Evolutionary conservation across 2,329 filamentous ascomycete genomes (phyloP).

Genomic region (Helminthosporium solani): DNA sequence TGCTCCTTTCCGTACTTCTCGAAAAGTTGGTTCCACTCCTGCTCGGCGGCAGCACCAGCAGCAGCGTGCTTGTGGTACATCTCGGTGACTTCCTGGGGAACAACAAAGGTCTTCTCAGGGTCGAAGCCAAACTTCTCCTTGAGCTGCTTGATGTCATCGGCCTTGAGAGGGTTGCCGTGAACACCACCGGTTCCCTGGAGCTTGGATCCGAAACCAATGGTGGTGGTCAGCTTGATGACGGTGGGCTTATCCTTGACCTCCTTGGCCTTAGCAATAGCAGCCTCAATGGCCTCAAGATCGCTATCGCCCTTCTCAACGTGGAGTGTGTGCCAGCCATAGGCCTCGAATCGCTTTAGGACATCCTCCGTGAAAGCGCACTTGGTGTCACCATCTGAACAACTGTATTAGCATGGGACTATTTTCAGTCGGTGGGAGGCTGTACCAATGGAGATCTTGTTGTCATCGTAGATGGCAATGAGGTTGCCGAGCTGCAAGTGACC

Average conservation of each 20-base stretch:
- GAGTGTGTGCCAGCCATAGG: constrained; percentile 94
- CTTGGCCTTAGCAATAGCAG: constrained; percentile 81
- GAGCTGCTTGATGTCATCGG: constrained; percentile 87
- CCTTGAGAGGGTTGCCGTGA: constrained; percentile 94
- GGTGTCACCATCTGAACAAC: constrained; percentile 77
- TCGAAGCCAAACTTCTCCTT: constrained; percentile 97
- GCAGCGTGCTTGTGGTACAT: constrained; percentile 80
- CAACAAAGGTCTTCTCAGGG: constrained; percentile 87
- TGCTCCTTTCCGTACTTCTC: constrained; percentile 79
- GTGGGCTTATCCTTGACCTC: constrained; percentile 93
- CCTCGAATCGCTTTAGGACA: constrained; percentile 88
- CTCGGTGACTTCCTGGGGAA: constrained; percentile 94
- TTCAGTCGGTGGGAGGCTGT: constrained; percentile 27
- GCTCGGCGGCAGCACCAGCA: constrained; percentile 83
- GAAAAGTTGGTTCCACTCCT: constrained; percentile 94
- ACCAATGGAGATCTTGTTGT: constrained; percentile 93
- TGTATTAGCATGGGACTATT: constrained; percentile 14
- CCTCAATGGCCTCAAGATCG: constrained; percentile 85
- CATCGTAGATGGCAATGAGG: constrained; percentile 94
- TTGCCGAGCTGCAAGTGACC: constrained; percentile 98
- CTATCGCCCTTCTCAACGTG: constrained; percentile 84
- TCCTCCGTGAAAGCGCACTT: constrained; percentile 97
- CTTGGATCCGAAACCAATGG: constrained; percentile 93
- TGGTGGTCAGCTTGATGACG: constrained; percentile 94
- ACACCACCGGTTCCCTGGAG: constrained; percentile 93